Base-by-base conservation (phyloP, 805 yeast genomes). In the Metschnikowia anglica region DNA sequence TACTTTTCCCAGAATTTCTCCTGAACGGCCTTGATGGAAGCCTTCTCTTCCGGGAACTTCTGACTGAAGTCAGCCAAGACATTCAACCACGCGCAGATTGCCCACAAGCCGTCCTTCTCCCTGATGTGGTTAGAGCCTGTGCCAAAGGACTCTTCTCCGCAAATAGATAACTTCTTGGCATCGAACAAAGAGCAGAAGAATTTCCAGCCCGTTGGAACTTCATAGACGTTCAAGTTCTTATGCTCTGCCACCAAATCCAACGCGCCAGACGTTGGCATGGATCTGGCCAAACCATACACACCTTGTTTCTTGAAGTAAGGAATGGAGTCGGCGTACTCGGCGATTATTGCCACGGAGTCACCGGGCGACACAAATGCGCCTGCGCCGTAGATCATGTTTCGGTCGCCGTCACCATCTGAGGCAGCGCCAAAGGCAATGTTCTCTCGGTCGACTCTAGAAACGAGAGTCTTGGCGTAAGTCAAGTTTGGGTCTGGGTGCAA, bases 201-300 rank as follows among this genome's bases (percentile, higher is more conserved):
- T 68, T 91, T 91, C 99, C 99, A 91, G 26, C 98, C 99, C 15
- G 99, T 91, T 42, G 99, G 99, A 5, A 93, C 98, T 68, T 93
- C 99, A 66, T 91, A 91, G 48, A 83, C 72, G 38, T 82, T 68
- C 52, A 91, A 68, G 24, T 84, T 84, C 65, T 88, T 81, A 46
- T 73, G 73, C 61, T 79, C 78, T 23, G 96, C 98, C 18, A 93
- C 99, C 44, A 85, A 74, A 58, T 91, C 99, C 56, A 91, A 76
- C 25, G 99, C 98, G 34, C 86, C 89, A 10, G 95, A 83, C 10
- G 99, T 91, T 46, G 99, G 99, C 97, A 91, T 91, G 9, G 96
- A 87, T 61, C 99, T 79, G 10, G 99, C 99, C 39, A 93, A 74
- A 6, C 99, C 99, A 56, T 86, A 76, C 32, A 90, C 85, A 37